These are phyloP conservation scores for Rhytidiadelphus loreus DNA, from an alignment of 225 moss, liverwort and hornwort genomes.

Conservation along the genomic window DNA sequence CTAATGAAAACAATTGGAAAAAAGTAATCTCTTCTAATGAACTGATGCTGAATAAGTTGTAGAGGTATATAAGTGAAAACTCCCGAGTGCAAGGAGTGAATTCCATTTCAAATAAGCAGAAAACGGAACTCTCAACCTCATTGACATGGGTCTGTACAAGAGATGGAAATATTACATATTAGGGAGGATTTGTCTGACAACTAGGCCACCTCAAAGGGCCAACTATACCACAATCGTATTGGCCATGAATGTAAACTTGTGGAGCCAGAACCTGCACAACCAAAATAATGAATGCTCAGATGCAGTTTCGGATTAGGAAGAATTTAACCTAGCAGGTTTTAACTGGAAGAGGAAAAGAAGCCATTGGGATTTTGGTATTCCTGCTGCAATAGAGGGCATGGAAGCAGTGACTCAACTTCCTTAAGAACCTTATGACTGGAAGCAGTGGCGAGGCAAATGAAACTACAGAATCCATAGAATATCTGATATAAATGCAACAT, in stretches of 20 bases:
- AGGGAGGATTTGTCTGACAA: conserved; percentile 7
- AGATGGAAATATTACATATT: background rate
- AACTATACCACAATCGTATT: conserved; percentile 14
- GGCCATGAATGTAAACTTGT: conserved; percentile 48
- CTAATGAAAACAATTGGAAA: background rate
- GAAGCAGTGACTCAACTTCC: background rate
- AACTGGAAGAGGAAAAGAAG: background rate
- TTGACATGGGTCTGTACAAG: background rate
- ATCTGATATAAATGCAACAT: background rate
- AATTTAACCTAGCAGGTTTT: background rate
- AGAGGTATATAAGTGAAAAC: background rate
- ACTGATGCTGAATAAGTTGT: background rate
- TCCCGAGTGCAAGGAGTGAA: background rate
- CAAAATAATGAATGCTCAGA: background rate
- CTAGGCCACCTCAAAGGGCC: conserved; percentile 25
- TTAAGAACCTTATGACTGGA: background rate
- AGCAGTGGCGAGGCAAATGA: background rate
- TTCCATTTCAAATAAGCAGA: background rate
- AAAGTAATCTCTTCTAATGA: background rate
- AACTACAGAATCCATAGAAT: background rate
- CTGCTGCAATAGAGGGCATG: background rate
- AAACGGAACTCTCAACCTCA: background rate
- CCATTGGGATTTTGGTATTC: background rate
- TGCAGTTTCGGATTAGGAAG: background rate
- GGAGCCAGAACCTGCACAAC: conserved; percentile 39